Base-by-base conservation (phyloP, 164 flowering plant species). In the Tetrastigma voinierianum region DNA sequence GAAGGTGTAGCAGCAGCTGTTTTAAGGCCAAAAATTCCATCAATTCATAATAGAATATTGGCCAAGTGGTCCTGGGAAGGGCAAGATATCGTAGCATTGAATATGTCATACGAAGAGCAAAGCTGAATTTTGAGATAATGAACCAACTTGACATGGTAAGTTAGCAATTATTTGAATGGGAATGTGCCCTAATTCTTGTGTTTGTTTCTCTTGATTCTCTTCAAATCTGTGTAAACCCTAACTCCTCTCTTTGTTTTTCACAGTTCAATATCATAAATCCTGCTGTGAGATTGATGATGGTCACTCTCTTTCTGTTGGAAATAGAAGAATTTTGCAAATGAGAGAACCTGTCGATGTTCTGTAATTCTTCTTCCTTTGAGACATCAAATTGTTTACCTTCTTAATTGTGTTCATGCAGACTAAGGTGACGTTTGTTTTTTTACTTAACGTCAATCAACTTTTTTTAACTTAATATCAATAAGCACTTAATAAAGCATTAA, bases 1-100 rank as follows among this genome's bases (percentile, higher is more conserved):
- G 99, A 90, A 84, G 91, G 96, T 74, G 97, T 90, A 32, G 82
- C 90, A 67, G 93, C 89, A 78, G 82, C 90, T 79, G 96, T 92
- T 75, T 68, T 95, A 71, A 83, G 93, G 76, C 75, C 84, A 62
- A 95, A 89, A 74, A 59, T 90, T 59, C 96, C 99, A 53, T 84
- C 61, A 15, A 80, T 95, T 63, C 87, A 78, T 64, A 55, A 68
- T 72, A 86, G 74, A 67, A 83, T 81, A 70, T 74, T 95, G 80
- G 72, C 80, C 54, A 77, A 62, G 52, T 95, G 99, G 99, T 92
- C 87, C 81, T 89, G 69, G 87, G 82, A 57, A 71, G 68, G 56
- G 97, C 97, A 62, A 83, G 96, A 74, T 80, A 78, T 78, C 83
- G 87, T 61, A 87, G 97, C 52, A 81, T 95, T 20, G 86, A 90